Base-by-base conservation (phyloP, 1,139 yeast genomes). In the Fermentozyma sake region DNA sequence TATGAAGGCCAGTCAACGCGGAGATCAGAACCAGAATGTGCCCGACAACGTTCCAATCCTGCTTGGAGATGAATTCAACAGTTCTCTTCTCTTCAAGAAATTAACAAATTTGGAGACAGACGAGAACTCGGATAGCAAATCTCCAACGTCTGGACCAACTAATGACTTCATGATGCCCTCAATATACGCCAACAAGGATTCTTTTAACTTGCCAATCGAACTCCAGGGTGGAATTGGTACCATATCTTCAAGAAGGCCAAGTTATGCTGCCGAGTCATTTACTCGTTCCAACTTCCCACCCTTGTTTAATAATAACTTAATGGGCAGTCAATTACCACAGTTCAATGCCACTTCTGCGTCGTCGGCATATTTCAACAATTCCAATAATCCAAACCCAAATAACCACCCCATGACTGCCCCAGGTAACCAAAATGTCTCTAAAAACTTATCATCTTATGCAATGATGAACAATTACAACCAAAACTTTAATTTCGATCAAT, bases 191-290 rank as follows among this genome's bases (percentile, higher is more conserved):
- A 30, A 29, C 20, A 37, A 34, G 30, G 50, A 54, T 34, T 35
- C 52, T 31, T 76, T 76, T 50, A 63, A 58, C 34, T 56, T 77
- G 32, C 83, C 84, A 0, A 35, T 58, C 6, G 83, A 77, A 40
- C 58, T 77, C 24, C 82, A 76, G 50, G 82, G 83, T 18, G 84
- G 84, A 0, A 60, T 77, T 3, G 75, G 76, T 10, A 74, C 65
- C 33, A 76, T 77, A 22, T 70, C 74, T 15, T 70, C 79, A 7
- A 62, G 84, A 50, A 62, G 84, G 49, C 83, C 83, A 17, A 66
- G 76, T 33, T 76, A 72, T 42, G 76, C 82, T 5, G 83, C 83
- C 6, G 84, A 77, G 42, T 60, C 72, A 9, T 67, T 68, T 39
- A 70, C 74, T 5, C 52, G 76, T 28, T 56, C 59, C 27, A 33